Base-by-base conservation (phyloP, 345 rosid species). In the Sonneratia alba region DNA sequence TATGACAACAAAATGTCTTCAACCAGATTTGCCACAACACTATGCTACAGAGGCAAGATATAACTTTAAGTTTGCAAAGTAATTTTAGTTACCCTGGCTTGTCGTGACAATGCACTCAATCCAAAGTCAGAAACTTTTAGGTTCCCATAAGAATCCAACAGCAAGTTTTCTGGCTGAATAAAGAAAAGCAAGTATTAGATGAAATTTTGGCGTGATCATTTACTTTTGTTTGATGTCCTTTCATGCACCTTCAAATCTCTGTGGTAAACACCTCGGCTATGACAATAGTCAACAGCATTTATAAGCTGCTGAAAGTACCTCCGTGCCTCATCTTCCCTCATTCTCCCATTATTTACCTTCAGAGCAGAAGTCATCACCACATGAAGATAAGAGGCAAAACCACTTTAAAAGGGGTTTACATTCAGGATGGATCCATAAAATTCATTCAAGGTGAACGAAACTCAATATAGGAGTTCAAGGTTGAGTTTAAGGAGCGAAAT, bases 101-200 rank as follows among this genome's bases (percentile, higher is more conserved):
- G 96, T 70, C 84, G 91, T 32, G 99, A 95, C 83, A 95, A 76
- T 16, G 99, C 97, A 86, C 97, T 95, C 81, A 92, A 77, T 79
- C 99, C 99, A 79, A 92, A 95, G 83, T 95, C 97, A 49, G 99
- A 92, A 79, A 95, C 96, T 85, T 90, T 95, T 72, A 95, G 97
- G 83, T 89, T 90, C 63, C 97, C 99, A 76, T 71, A 71, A 3
- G 89, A 82, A 87, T 92, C 97, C 84, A 92, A 78, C 1, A 95
- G 87, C 79, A 95, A 74, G 79, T 95, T 95, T 74, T 95, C 99
- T 24, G 96, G 97, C 97, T 94, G 87, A 74, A 80, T 76, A 57
- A 36, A 19, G 36, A 47, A 61, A 74, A 32, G 16, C 7, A 59
- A 36, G 34, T 53, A 21, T 37, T 6, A 40, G 36, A 32, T 32